Evolutionary conservation across 2,329 filamentous ascomycete species (phyloP).

Genomic region (Pseudogymnoascus sp.): DNA sequence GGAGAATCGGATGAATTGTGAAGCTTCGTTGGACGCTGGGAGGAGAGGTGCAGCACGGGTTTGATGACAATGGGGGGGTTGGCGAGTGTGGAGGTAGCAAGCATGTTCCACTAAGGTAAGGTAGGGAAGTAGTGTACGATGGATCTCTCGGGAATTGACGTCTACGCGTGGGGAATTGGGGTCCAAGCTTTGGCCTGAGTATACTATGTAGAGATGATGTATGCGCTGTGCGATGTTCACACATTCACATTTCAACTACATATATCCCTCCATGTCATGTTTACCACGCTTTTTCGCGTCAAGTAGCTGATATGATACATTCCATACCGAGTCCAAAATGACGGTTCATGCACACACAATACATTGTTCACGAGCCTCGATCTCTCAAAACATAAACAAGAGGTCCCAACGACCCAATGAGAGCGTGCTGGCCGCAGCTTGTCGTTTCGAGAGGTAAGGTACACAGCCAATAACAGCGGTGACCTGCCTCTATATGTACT

Average conservation of each 20-base stretch:
- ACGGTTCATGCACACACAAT: not conserved
- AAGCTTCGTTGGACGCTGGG: constrained; percentile 1
- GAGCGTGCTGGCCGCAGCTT: not conserved
- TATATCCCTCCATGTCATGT: not conserved
- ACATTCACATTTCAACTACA: not conserved
- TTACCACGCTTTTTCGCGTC: constrained; percentile 1
- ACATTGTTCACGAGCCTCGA: constrained; percentile 4
- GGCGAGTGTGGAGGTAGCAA: constrained; percentile 7
- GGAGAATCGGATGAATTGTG: constrained; percentile 1
- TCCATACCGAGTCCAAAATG: not conserved
- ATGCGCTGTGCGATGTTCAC: constrained; percentile 1
- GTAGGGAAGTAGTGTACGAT: constrained; percentile 7
- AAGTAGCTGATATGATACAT: not conserved
- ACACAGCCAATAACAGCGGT: constrained; percentile 1
- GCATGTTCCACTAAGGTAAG: constrained; percentile 9
- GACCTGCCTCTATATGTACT: not conserved
- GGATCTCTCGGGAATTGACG: constrained; percentile 9
- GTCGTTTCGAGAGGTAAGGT: constrained; percentile 5
- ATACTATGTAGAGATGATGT: not conserved
- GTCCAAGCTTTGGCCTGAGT: not conserved
- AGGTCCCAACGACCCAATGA: not conserved
- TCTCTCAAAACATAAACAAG: constrained; percentile 2
- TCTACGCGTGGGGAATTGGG: constrained; percentile 6
- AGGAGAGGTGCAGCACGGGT: constrained; percentile 5
- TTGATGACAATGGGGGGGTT: constrained; percentile 8